Evolutionary conservation across 139 green algal genomes (phyloP).

Genomic region (Haematococcus lacustris): DNA sequence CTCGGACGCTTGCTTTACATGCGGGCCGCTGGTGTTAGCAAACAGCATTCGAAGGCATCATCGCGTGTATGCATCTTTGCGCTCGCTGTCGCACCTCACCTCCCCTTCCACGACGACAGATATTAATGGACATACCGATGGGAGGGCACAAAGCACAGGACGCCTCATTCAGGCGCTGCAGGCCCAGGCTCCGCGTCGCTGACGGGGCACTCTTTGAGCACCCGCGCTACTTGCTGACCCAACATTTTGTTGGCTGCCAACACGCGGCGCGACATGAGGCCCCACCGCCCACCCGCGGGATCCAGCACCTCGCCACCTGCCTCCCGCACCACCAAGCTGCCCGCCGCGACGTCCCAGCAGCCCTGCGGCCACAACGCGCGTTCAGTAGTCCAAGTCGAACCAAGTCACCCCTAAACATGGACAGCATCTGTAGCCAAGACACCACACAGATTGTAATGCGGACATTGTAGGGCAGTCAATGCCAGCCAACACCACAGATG

Average conservation of each 20-base stretch:
- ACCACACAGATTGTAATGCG: background rate
- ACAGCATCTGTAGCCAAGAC: background rate
- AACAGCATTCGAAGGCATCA: too few species aligned
- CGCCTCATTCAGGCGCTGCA: too few species aligned
- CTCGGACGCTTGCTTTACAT: too few species aligned
- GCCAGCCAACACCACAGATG: background rate
- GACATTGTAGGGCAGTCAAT: background rate
- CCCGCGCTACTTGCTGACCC: background rate
- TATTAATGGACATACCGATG: too few species aligned
- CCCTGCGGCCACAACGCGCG: too few species aligned
- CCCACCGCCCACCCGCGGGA: slow-evolving; percentile 43
- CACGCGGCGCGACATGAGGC: background rate
- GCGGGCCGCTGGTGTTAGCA: too few species aligned
- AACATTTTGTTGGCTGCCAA: background rate
- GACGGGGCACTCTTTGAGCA: background rate
- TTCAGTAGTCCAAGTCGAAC: too few species aligned
- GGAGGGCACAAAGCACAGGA: too few species aligned
- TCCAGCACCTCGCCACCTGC: slow-evolving; percentile 80
- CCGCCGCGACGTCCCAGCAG: slow-evolving; percentile 71
- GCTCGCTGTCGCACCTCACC: too few species aligned
- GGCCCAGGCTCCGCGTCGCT: background rate
- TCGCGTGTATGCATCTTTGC: too few species aligned
- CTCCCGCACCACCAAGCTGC: slow-evolving; percentile 43
- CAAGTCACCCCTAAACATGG: too few species aligned
- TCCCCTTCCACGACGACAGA: too few species aligned